Evolutionary conservation across 768 basidiomycete genomes (phyloP).

Genomic region (Flagelloscypha sp.): DNA sequence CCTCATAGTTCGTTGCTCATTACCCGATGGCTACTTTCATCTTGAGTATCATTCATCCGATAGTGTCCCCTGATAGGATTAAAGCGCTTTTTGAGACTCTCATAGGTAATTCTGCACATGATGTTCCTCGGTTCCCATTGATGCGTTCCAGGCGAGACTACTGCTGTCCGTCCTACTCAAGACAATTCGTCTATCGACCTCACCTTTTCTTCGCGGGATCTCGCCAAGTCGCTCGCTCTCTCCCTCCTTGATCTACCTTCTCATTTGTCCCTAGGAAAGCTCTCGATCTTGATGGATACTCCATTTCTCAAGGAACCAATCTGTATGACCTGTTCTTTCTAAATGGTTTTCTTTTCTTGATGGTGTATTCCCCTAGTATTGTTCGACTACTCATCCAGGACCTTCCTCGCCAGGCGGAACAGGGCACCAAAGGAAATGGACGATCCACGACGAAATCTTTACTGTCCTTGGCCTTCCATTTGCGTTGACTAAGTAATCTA

Average conservation of each 20-base stretch:
- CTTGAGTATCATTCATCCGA: slow-evolving; percentile 1
- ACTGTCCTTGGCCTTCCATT: slow-evolving; percentile 81
- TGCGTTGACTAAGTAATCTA: slow-evolving; percentile 62
- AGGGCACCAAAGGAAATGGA: slow-evolving; percentile 23
- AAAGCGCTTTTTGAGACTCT: slow-evolving; percentile 48
- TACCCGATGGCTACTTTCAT: background rate
- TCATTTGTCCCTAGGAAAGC: slow-evolving; percentile 42
- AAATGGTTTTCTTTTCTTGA: slow-evolving; percentile 3
- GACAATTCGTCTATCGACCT: slow-evolving; percentile 39
- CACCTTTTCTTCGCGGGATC: slow-evolving; percentile 43
- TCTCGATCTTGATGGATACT: slow-evolving; percentile 58
- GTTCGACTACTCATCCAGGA: slow-evolving; percentile 20
- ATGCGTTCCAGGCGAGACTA: slow-evolving; percentile 38
- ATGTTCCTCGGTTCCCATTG: background rate
- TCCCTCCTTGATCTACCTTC: slow-evolving; percentile 5
- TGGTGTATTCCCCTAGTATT: slow-evolving; percentile 20
- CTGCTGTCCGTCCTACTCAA: slow-evolving; percentile 37
- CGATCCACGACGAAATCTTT: slow-evolving; percentile 65
- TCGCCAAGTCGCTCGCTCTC: slow-evolving; percentile 36
- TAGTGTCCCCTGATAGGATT: slow-evolving; percentile 38
- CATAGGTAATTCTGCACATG: slow-evolving; percentile 33
- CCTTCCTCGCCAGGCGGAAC: slow-evolving; percentile 14
- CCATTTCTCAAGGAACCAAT: slow-evolving; percentile 40
- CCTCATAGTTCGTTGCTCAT: slow-evolving; percentile 23
- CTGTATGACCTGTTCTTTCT: slow-evolving; percentile 36